Percentiles rank a stretch among this genome's conserved stretches.
phyloP scores from a whole-genome alignment of 225 moss, liverwort and hornwort species.

The Polytrichum formosum region DNA sequence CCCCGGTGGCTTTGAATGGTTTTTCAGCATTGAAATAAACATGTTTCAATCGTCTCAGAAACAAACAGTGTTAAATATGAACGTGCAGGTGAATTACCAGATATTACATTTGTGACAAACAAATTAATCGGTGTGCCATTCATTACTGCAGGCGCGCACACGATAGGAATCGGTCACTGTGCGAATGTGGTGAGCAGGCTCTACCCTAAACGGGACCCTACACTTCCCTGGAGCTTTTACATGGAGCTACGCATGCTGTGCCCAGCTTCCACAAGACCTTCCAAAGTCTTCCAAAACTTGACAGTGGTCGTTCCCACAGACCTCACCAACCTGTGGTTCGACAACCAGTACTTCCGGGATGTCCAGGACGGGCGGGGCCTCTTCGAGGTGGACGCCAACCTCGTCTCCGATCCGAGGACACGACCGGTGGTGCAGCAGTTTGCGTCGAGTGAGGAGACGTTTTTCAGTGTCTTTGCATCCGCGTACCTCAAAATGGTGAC shows the following conservation, averaged over 20 bases:
- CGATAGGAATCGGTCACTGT: slow-evolving; percentile 49
- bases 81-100: neutral
- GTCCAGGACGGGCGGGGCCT: slow-evolving; percentile 16
- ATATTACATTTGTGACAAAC: neutral
- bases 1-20: no score
- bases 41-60: no score
- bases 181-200: slow-evolving; percentile 34
- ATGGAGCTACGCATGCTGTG: slow-evolving; percentile 18
- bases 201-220: slow-evolving; percentile 22
- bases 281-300: neutral
- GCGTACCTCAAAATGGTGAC: slow-evolving; percentile 21
- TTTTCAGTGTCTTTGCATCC: slow-evolving; percentile 13
- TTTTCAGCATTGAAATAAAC: no score
- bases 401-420: slow-evolving; percentile 14
- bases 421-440: slow-evolving; percentile 13
- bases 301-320: slow-evolving; percentile 12
- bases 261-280: neutral
- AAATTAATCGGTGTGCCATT: neutral
- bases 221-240: slow-evolving; percentile 9
- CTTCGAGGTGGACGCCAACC: slow-evolving; percentile 21
- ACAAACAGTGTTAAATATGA: no score
- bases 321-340: slow-evolving; percentile 17
- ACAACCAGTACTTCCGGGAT: slow-evolving; percentile 32
- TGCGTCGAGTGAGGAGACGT: neutral
- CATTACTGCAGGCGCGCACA: slow-evolving; percentile 36